Evolutionary conservation across 2,329 filamentous ascomycete genomes (phyloP).

Genomic region (Macroventuria anomochaeta): DNA sequence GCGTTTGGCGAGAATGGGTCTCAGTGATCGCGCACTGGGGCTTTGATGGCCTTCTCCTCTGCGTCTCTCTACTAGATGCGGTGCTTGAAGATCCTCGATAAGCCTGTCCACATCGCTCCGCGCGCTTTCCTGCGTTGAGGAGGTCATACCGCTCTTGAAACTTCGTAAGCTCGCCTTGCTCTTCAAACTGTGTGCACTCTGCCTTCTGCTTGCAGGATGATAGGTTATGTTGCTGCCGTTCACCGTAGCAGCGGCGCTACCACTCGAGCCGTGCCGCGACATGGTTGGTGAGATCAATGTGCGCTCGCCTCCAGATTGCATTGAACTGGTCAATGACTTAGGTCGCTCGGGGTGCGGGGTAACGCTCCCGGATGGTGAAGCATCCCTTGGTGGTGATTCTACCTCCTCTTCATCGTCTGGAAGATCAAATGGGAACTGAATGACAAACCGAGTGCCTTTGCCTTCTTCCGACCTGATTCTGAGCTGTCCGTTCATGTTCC

Average conservation of each 20-base stretch:
- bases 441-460: constrained; percentile 81
- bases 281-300: constrained; percentile 60
- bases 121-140: constrained; percentile 51
- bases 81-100: constrained; percentile 73
- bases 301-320: constrained; percentile 59
- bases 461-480: constrained; percentile 83
- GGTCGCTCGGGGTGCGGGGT: constrained; percentile 28
- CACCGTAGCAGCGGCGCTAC: constrained; percentile 1
- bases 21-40: constrained; percentile 31
- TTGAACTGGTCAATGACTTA: background rate
- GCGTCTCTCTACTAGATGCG: constrained; percentile 46
- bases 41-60: constrained; percentile 28
- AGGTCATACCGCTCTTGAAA: constrained; percentile 52
- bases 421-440: constrained; percentile 77
- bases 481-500: constrained; percentile 90
- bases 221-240: constrained; percentile 9
- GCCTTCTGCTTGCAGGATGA: constrained; percentile 24
- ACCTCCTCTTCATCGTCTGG: constrained; percentile 51
- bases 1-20: constrained; percentile 36
- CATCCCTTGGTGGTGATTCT: background rate
- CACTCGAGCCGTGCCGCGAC: constrained; percentile 31
- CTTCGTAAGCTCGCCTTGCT: constrained; percentile 60
- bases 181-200: constrained; percentile 53
- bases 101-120: constrained; percentile 72
- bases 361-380: constrained; percentile 28